Base-by-base conservation (phyloP, 371 early-diverging fungal species). In the Lichtheimia ornata region DNA sequence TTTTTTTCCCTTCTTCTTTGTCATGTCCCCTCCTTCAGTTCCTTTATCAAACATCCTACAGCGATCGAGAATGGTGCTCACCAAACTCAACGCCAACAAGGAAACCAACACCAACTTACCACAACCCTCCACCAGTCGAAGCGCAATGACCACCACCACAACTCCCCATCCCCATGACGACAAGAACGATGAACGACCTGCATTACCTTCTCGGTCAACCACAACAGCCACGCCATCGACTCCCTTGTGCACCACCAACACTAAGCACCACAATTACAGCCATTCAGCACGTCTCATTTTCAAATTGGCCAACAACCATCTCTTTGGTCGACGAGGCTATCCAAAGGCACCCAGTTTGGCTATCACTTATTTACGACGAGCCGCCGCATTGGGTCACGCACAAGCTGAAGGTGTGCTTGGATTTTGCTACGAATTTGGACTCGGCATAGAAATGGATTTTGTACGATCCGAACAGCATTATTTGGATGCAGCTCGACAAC, bases 361-460 rank as follows among this genome's bases (percentile, higher is more conserved):
- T 22, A 73, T 82, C 11, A 66, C 79, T 35, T 72, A 74, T 56
- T 78, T 74, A 20, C 61, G 69, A 49, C 65, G 76, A 49, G 79
- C 81, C 5, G 65, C 78, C 3, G 58, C 68, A 3, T 65, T 76
- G 22, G 76, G 83, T 3, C 74, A 76, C 58, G 49, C 73, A 6
- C 76, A 76, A 40, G 82, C 88, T 5, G 75, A 72, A 42, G 84
- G 81, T 7, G 69, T 84, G 2, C 72, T 88, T 18, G 89, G 85
- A n/a, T 88, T 88, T 55, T 88, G 89, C 58, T 82, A 79, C 67
- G 97, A 96, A 66, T 93, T 93, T 71, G 94, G 92, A 0, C 68
- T 91, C 11, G 93, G 92, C 3, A 62, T 77, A 5, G 58, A 65
- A 12, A 68, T 64, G 15, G 84, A 91, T 60, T 84, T 78, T 68